Base-by-base conservation (phyloP, 805 yeast genomes). In the Groenewaldozyma tartarivorans region DNA sequence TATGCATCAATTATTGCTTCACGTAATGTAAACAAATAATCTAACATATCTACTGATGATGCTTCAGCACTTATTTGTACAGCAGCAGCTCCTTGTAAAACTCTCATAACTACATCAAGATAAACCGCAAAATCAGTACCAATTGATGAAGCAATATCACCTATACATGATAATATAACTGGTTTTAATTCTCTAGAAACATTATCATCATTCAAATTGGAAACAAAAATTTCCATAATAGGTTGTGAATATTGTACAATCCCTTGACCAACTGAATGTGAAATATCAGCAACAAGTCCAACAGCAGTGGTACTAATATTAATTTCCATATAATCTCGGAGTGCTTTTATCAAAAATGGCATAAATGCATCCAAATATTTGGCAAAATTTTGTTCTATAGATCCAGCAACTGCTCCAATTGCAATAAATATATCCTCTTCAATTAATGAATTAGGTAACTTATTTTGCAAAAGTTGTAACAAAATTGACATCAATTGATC, bases 341-440 rank as follows among this genome's bases (percentile, higher is more conserved):
- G 69, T 0, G 95, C 95, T 46, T 72, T 71, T 15, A 78, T 76
- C 58, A 92, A 70, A 59, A 71, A 88, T 42, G 97, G 96, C 45
- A 85, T 68, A 59, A 92, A 86, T 4, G 82, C 72, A 42, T 75
- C 78, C 78, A 88, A 77, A 60, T 85, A 92, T 52, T 75, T 76
- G 51, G 70, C 69, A 58, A 92, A 92, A 18, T 69, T 68, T 33
- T 66, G 71, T 42, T 81, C 94, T 49, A 84, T 64, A 1, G 95
- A 81, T 33, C 82, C 72, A 2, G 97, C 92, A 45, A 92, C 73
- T 0, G 97, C 84, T 27, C 95, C 81, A 48, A 92, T 77, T 13
- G 95, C 94, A 57, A 86, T 84, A 60, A 87, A 84, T 5, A 92
- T 77, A 60, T 92, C 98, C 63, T 92, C 98, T 61, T 92, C 98